Base-by-base conservation (phyloP, 495 filamentous ascomycete genomes). In the Acidiella bohemica region DNA sequence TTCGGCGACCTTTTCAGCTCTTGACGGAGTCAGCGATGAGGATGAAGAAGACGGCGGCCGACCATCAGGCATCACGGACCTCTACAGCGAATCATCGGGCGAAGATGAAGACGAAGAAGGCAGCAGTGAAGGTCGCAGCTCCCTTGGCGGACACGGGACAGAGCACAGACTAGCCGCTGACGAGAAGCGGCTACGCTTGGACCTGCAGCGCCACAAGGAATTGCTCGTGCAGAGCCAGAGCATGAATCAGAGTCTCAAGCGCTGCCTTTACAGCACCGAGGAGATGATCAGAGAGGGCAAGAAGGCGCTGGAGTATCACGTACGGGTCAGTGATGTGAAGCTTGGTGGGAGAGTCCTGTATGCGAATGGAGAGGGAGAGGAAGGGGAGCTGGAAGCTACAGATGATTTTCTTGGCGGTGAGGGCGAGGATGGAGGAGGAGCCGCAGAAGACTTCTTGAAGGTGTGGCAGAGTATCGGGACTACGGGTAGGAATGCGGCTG, bases 211-310 rank as follows among this genome's bases (percentile, higher is more conserved):
- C 53, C 90, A 99, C 53, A 83, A 85, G 43, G 79, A 87, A 50
- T 65, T 96, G 1, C 71, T 97, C 3, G 60, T 81, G 17, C 86
- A 93, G 57, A 86, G 79, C 41, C 83, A 93, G 53, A 88, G 81
- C 58, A 83, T 96, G 63, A 96, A 96, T 56, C 81, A 90, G 51
- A 88, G 81, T 51, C 66, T 99, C 3, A 87, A 83, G 54, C 70
- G 84, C 20, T 99, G 90, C 56, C 66, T 93, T 17, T 72, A 71
- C 17, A 82, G 81, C 70, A 85, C 86, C 0, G 90, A 99, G 50
- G 78, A 81, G 43, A 67, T 99, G 26, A 93, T 99, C 51, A 76
- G 68, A 23, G 84, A 94, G 39, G 88, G 79, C 19, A 81, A 78
- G 50, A 84, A 79, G 51, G 90, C 90, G 1, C 71, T 99, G 8